Conservation (phyloP, 2,329 filamentous ascomycete genomes). For the Sporothrix globosa region DNA sequence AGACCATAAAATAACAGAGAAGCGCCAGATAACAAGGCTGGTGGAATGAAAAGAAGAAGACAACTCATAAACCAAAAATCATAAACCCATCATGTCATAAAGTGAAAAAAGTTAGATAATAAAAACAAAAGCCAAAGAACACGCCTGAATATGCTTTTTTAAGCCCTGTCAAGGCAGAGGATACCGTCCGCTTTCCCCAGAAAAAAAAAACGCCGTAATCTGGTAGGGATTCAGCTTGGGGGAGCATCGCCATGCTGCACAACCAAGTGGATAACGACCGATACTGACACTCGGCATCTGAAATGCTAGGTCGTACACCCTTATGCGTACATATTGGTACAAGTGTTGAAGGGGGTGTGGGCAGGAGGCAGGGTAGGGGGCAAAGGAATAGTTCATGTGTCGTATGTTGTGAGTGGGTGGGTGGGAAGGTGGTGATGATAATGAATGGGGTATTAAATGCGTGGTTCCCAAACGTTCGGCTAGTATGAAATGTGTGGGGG, state of each 20-base stretch:
- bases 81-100: conserved; percentile 34
- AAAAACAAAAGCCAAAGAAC: conserved; percentile 25
- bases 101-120: conserved; percentile 5
- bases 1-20: conserved; percentile 27
- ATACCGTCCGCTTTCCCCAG: not conserved
- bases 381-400: not conserved
- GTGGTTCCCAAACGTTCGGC: not conserved
- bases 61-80: conserved; percentile 35
- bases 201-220: conserved; percentile 1
- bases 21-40: conserved; percentile 25
- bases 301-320: not conserved
- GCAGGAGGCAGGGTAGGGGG: not conserved
- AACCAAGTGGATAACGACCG: not conserved
- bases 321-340: conserved; percentile 24
- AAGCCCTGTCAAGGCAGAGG: not conserved
- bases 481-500: conserved; percentile 5
- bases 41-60: conserved; percentile 19
- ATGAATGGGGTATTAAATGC: conserved; percentile 5
- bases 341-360: conserved; percentile 12
- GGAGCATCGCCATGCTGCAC: not conserved
- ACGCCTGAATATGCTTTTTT: conserved; percentile 28
- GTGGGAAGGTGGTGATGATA: not conserved
- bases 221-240: not conserved
- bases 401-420: not conserved
- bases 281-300: not conserved